These are phyloP conservation scores for Trebouxiophyceae sp. DNA, from an alignment of 163 green algal genomes.

Conservation along the genomic window DNA sequence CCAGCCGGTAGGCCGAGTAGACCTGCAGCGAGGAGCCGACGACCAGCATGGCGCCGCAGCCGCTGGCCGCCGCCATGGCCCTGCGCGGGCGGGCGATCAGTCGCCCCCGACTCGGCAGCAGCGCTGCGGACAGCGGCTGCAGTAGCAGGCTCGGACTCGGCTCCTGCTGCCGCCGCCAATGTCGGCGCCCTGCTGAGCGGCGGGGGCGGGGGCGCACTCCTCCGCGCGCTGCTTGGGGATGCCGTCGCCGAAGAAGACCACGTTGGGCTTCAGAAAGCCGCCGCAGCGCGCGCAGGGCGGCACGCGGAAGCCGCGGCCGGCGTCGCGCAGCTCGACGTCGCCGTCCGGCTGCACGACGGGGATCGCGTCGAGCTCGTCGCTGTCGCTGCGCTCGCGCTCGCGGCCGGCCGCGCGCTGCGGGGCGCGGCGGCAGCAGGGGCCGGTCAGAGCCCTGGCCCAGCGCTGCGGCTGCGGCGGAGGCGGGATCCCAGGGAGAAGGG, in stretches of 20 bases:
- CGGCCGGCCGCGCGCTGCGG: neutral
- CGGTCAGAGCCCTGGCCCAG: no score
- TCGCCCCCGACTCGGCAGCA: no score
- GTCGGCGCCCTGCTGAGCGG: no score
- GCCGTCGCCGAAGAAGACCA: constrained; percentile 79
- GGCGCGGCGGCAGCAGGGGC: constrained; percentile 30
- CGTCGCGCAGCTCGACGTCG: constrained; percentile 69
- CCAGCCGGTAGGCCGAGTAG: constrained; percentile 73
- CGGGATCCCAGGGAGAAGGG: no score
- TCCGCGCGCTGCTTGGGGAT: constrained; percentile 43
- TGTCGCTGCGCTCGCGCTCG: neutral
- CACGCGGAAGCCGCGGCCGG: constrained; percentile 44
- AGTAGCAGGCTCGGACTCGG: neutral
- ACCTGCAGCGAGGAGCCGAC: constrained; percentile 71
- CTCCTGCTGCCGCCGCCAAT: no score
- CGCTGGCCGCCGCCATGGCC: constrained; percentile 15
- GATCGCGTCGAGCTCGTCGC: neutral
- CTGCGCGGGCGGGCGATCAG: no score
- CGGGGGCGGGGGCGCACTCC: constrained; percentile 5
- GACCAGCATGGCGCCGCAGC: constrained; percentile 52
- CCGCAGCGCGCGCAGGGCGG: constrained; percentile 63
- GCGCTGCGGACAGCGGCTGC: neutral
- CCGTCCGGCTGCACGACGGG: constrained; percentile 63
- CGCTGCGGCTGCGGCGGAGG: no score
- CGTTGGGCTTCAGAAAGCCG: constrained; percentile 78